These are phyloP conservation scores for Alternaria arborescens DNA, from an alignment of 2,329 filamentous ascomycete species.

Conservation along the genomic window DNA sequence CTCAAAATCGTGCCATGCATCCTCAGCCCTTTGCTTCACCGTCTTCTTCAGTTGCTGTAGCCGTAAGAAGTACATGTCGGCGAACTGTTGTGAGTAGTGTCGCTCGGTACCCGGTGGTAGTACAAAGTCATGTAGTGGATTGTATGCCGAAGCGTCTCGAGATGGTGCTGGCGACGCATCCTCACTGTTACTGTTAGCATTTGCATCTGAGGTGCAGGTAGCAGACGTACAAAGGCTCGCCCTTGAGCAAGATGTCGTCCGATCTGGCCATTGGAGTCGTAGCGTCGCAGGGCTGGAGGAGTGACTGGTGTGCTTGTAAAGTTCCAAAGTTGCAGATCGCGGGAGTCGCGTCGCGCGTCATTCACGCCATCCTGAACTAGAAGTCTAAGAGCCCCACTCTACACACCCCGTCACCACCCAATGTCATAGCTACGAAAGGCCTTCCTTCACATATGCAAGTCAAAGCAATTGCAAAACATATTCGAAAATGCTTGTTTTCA, in stretches of 20 bases:
- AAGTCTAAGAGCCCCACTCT: constrained; percentile 20
- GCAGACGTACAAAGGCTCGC: constrained; percentile 41
- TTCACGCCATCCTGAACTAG: constrained; percentile 29
- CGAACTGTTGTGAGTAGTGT: constrained; percentile 94
- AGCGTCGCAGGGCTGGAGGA: background rate
- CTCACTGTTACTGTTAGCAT: constrained; percentile 32
- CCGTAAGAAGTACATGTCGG: constrained; percentile 96
- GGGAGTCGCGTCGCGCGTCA: constrained; percentile 31
- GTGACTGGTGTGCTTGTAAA: constrained; percentile 4
- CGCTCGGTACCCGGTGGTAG: constrained; percentile 70
- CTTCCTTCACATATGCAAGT: background rate
- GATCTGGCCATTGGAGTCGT: constrained; percentile 22
- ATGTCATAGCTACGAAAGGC: background rate
- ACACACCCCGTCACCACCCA: background rate
- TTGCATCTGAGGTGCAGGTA: background rate
- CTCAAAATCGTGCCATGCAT: constrained; percentile 78
- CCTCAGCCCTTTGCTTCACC: constrained; percentile 76
- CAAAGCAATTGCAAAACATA: background rate
- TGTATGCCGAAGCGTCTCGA: constrained; percentile 67
- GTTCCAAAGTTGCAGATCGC: constrained; percentile 21
- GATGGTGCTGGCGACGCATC: constrained; percentile 33
- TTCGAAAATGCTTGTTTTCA: background rate
- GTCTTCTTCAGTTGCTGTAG: constrained; percentile 85
- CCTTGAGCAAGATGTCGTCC: constrained; percentile 38
- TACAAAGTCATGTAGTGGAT: constrained; percentile 76